phyloP scores from a whole-genome alignment of 768 basidiomycete species.

The Hericium coralloides region DNA sequence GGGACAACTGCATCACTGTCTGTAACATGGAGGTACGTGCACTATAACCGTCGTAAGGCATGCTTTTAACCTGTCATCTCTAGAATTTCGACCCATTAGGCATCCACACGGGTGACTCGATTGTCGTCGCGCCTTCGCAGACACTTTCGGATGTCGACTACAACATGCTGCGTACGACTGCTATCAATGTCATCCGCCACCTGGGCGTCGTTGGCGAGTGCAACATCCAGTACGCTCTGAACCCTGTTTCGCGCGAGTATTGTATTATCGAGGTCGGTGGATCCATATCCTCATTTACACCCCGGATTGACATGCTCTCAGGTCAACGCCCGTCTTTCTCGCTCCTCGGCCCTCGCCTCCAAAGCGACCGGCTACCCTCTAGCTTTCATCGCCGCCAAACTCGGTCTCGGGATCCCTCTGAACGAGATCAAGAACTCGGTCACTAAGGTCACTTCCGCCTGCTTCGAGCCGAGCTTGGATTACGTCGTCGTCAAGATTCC shows the following conservation, averaged over 20 bases:
- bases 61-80: background rate
- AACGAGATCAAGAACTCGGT: conserved; percentile 98
- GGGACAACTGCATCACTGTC: conserved; percentile 98
- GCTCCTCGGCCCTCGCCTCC: conserved; percentile 95
- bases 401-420: conserved; percentile 93
- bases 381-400: conserved; percentile 96
- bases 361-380: conserved; percentile 99
- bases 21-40: conserved; percentile 97
- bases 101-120: conserved; percentile 98
- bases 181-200: conserved; percentile 98
- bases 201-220: conserved; percentile 97
- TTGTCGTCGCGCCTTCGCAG: conserved; percentile 96
- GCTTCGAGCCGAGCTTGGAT: conserved; percentile 97
- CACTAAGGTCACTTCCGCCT: conserved; percentile 92
- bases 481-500: conserved; percentile 98
- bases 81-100: conserved; percentile 99
- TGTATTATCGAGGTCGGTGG: conserved; percentile 87
- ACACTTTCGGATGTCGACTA: conserved; percentile 99
- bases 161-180: conserved; percentile 97
- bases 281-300: background rate
- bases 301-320: conserved; percentile 11
- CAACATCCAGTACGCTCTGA: conserved; percentile 98
- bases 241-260: conserved; percentile 91
- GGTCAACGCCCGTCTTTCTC: conserved; percentile 96
- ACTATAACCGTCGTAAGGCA: background rate